Conservation (phyloP, 495 filamentous ascomycete species). For the Tirmania nivea region DNA sequence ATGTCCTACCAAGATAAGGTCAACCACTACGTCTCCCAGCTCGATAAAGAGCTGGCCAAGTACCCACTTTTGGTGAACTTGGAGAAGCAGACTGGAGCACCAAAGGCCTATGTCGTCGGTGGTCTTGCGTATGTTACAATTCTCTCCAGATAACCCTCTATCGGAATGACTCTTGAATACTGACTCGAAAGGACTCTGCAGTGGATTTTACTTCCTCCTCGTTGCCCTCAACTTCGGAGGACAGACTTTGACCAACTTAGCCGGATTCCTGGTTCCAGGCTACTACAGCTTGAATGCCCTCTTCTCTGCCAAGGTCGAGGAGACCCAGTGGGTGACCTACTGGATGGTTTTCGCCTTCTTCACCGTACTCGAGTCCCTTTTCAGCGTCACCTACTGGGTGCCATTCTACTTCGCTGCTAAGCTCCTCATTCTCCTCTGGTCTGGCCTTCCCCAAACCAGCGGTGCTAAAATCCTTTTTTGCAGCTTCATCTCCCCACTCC, state of each 20-base stretch:
- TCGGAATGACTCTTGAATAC: too few relatives aligned
- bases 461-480: slow-evolving; percentile 80
- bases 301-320: slow-evolving; percentile 68
- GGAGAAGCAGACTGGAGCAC: slow-evolving; percentile 82
- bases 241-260: slow-evolving; percentile 87
- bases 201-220: slow-evolving; percentile 82
- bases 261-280: slow-evolving; percentile 78
- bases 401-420: slow-evolving; percentile 99
- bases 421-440: slow-evolving; percentile 89
- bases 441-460: slow-evolving; percentile 74
- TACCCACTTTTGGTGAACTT: slow-evolving; percentile 89
- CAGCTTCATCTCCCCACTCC: slow-evolving; percentile 76
- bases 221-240: slow-evolving; percentile 98
- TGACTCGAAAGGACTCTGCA: background rate
- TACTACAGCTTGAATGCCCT: slow-evolving; percentile 90
- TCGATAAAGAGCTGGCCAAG: slow-evolving; percentile 55
- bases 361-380: slow-evolving; percentile 75
- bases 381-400: slow-evolving; percentile 97
- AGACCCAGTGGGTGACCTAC: slow-evolving; percentile 83
- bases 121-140: slow-evolving; percentile 32
- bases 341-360: slow-evolving; percentile 93
- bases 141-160: background rate
- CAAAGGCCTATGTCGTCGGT: slow-evolving; percentile 89
- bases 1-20: slow-evolving; percentile 83
- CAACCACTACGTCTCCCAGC: slow-evolving; percentile 28